Evolutionary conservation across 2,329 filamentous ascomycete genomes (phyloP).

Genomic region (Claviceps arundinis): DNA sequence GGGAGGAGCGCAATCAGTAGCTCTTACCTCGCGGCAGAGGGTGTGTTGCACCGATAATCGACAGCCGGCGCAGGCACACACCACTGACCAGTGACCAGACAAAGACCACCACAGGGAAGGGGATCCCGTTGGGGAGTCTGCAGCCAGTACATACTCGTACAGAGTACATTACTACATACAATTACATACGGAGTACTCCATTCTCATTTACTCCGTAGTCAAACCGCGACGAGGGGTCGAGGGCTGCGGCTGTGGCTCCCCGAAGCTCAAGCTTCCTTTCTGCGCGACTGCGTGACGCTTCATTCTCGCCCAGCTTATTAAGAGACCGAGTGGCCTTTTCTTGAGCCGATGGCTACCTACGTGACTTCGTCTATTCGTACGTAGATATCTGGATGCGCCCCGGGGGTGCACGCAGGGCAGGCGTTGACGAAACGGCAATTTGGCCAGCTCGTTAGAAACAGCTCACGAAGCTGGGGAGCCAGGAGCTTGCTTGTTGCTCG

Average conservation of each 20-base stretch:
- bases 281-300: background rate
- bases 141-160: too few species aligned
- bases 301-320: background rate
- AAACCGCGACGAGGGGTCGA: background rate
- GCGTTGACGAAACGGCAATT: too few species aligned
- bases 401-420: background rate
- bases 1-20: conserved; percentile 42
- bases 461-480: background rate
- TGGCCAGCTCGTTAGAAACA: background rate
- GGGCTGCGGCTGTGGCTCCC: background rate
- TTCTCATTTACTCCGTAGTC: too few species aligned
- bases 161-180: too few species aligned
- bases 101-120: background rate
- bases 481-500: background rate
- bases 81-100: background rate
- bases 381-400: background rate
- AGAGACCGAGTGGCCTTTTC: too few species aligned
- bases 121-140: background rate
- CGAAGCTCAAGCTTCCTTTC: conserved; percentile 1
- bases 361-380: background rate
- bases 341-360: too few species aligned
- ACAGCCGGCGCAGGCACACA: conserved; percentile 1
- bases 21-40: conserved; percentile 6
- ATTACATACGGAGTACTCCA: too few species aligned
- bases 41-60: background rate